Base-by-base conservation (phyloP, 805 yeast species). In the Cyberlindnera amylophila region DNA sequence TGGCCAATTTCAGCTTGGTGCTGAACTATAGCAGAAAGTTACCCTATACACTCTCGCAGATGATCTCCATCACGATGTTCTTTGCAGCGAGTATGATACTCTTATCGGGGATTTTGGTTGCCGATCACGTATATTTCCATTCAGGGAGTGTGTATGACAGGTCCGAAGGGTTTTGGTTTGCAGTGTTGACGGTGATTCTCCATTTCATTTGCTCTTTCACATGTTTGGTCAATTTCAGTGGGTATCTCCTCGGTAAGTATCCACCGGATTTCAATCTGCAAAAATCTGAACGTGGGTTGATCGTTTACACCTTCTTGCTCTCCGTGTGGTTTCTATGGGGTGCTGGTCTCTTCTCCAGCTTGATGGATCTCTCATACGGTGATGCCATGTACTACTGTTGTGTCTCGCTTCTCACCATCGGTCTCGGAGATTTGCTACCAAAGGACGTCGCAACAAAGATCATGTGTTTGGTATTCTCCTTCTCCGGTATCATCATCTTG, bases 91-190 rank as follows among this genome's bases (percentile, higher is more conserved):
- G 77, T 5, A 38, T 67, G 2, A 48, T 84, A 11, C 65, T 88
- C 3, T 42, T 82, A 38, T 67, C 67, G 0, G 79, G 74, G 2
- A 58, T 82, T 1, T 50, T 73, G 6, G 54, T 70, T 3, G 59
- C 74, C 8, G 58, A 67, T 35, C 45, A 45, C n/a, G 41, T 42
- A 3, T 64, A 63, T 45, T 61, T 63, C 38, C 43, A 55, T 32
- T 55, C 54, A 1, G 38, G 37, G 1, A 49, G 64, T 39, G 9
- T 4, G 6, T 59, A 65, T 36, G 34, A 38, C 5, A 55, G 57
- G 34, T 56, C 86, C 0, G 82, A 77, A 49, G 96, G 95, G 2
- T 88, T 75, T 58, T 88, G 90, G 89, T 82, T 72, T 60, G 95
- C 88, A 0, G 75, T 77, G 0, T 63, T 82, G 46, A 85, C 95